Conservation (phyloP, 495 filamentous ascomycete species). For the Penicillium soppii region DNA sequence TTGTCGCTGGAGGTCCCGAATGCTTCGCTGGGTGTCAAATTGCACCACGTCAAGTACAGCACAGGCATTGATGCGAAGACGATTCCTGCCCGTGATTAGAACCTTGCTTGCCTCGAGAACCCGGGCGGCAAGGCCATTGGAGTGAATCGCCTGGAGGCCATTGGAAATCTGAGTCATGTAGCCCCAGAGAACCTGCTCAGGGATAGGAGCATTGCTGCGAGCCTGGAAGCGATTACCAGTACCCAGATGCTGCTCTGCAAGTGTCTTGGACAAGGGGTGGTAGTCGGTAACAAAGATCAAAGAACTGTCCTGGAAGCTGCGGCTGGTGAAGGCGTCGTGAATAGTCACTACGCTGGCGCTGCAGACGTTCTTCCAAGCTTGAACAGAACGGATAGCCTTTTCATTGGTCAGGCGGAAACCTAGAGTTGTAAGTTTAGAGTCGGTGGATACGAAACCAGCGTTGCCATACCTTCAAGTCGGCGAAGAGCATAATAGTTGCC, state of each 20-base stretch:
- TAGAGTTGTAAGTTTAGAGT: slow-evolving; percentile 21
- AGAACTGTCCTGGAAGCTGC: slow-evolving; percentile 90
- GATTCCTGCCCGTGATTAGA: slow-evolving; percentile 65
- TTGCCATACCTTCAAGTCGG: slow-evolving; percentile 68
- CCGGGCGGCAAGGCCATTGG: slow-evolving; percentile 74
- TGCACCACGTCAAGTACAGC: slow-evolving; percentile 84
- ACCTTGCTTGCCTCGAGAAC: slow-evolving; percentile 84
- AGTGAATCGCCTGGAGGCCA: slow-evolving; percentile 83
- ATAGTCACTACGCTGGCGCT: slow-evolving; percentile 82
- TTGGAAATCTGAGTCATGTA: slow-evolving; percentile 93
- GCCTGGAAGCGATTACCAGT: slow-evolving; percentile 51
- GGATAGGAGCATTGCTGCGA: slow-evolving; percentile 51
- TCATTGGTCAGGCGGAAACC: slow-evolving; percentile 83
- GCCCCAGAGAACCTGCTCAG: slow-evolving; percentile 82
- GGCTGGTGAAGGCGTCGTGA: slow-evolving; percentile 89
- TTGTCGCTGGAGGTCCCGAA: slow-evolving; percentile 78
- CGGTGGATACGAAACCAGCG: not conserved
- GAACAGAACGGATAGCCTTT: slow-evolving; percentile 77
- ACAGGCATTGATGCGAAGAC: slow-evolving; percentile 86
- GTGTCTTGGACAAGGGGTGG: slow-evolving; percentile 84
- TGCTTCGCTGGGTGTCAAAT: slow-evolving; percentile 61
- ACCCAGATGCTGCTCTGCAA: slow-evolving; percentile 79
- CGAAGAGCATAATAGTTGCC: slow-evolving; percentile 81
- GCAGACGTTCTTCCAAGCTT: slow-evolving; percentile 86
- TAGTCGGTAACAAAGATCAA: slow-evolving; percentile 93